These are phyloP conservation scores for Epithemia pelagica DNA, from an alignment of 108 stramenopile species.

Conservation along the genomic window DNA sequence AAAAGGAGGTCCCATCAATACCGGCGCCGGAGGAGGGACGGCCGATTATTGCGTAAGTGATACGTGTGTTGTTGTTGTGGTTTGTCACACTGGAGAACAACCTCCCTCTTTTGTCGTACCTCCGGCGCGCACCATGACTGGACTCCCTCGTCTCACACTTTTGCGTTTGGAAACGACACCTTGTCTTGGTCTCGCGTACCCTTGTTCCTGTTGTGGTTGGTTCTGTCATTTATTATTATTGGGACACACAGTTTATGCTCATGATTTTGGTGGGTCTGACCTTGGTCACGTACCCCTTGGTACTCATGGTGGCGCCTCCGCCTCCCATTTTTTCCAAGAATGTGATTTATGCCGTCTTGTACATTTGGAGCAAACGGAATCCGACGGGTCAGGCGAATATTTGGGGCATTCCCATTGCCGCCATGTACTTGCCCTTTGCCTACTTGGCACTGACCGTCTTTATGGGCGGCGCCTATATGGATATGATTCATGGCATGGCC, in stretches of 20 bases:
- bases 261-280: constrained; percentile 48
- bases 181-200: too few species aligned
- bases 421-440: constrained; percentile 80
- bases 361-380: constrained; percentile 79
- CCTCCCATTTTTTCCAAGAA: constrained; percentile 60
- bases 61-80: too few species aligned
- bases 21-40: constrained; percentile 73
- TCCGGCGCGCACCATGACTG: too few species aligned
- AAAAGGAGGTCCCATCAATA: constrained; percentile 76
- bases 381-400: constrained; percentile 73
- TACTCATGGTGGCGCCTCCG: constrained; percentile 22
- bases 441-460: constrained; percentile 64
- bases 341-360: constrained; percentile 73
- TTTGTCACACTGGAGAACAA: too few species aligned
- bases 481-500: constrained; percentile 66
- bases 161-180: too few species aligned
- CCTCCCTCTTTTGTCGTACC: too few species aligned
- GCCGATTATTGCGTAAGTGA: constrained; percentile 34
- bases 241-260: constrained; percentile 52
- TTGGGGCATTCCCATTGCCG: constrained; percentile 81
- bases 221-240: too few species aligned
- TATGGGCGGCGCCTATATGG: constrained; percentile 56
- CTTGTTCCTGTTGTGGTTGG: too few species aligned
- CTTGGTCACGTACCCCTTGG: constrained; percentile 58
- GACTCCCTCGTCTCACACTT: too few species aligned